phyloP scores from a whole-genome alignment of 805 yeast species.

The Clavispora vitiphila region DNA sequence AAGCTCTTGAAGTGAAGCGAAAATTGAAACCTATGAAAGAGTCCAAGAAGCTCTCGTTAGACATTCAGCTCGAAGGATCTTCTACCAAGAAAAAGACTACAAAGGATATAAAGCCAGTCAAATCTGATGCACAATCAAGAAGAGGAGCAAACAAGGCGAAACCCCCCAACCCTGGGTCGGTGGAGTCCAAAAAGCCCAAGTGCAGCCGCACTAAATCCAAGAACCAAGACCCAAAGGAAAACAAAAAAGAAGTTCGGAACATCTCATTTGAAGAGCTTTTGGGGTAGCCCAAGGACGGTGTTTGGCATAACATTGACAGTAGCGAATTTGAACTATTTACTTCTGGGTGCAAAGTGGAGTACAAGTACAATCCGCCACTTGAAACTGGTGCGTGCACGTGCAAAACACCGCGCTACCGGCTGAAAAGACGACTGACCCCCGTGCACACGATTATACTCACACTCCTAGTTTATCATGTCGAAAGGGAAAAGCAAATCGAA shows the following conservation, averaged over 20 bases:
- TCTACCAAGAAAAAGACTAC: background rate
- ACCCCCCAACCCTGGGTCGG: no score
- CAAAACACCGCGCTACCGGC: background rate
- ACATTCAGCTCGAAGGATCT: no score
- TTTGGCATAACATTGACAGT: no score
- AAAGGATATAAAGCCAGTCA: background rate
- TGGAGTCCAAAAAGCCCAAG: background rate
- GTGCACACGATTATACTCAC: background rate
- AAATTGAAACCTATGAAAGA: background rate
- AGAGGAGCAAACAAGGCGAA: no score
- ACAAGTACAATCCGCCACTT: background rate
- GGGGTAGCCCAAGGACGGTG: no score
- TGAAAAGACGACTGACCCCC: background rate
- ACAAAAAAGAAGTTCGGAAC: constrained; percentile 5
- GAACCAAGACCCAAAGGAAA: background rate
- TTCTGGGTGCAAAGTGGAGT: background rate
- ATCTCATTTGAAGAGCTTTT: constrained; percentile 8
- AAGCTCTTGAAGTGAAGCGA: background rate
- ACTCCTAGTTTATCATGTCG: background rate
- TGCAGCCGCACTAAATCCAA: background rate
- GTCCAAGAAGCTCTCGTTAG: background rate
- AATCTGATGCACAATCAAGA: background rate
- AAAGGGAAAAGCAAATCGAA: background rate
- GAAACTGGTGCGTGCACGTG: constrained; percentile 1
- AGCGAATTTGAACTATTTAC: background rate